Percentiles rank a stretch among this genome's conserved stretches.
Evolutionary conservation across 2,329 filamentous ascomycete genomes (phyloP).

Genomic region (Beauveria sp.): DNA sequence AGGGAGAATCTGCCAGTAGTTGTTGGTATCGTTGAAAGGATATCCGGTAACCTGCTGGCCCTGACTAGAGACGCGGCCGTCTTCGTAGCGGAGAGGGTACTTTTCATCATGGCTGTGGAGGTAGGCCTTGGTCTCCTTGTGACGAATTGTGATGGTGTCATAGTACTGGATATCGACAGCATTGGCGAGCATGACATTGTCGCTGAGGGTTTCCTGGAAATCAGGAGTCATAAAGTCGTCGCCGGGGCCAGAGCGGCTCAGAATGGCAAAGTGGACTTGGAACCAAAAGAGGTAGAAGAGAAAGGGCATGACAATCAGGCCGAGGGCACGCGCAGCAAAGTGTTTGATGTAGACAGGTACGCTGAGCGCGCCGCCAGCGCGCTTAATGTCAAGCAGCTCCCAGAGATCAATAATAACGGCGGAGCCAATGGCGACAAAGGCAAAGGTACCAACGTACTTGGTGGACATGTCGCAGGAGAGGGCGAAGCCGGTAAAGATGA

Average conservation of each 20-base stretch:
- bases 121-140: slow-evolving; percentile 97
- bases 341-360: slow-evolving; percentile 80
- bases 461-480: slow-evolving; percentile 97
- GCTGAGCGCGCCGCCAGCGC: slow-evolving; percentile 70
- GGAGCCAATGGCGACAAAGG: slow-evolving; percentile 92
- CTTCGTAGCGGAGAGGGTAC: slow-evolving; percentile 93
- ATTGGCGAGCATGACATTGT: slow-evolving; percentile 87
- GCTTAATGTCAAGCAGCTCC: slow-evolving; percentile 86
- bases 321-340: slow-evolving; percentile 78
- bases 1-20: slow-evolving; percentile 92
- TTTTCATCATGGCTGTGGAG: slow-evolving; percentile 85
- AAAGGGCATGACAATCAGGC: slow-evolving; percentile 88
- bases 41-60: slow-evolving; percentile 98
- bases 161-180: slow-evolving; percentile 84
- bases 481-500: slow-evolving; percentile 86
- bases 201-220: slow-evolving; percentile 93
- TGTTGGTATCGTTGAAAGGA: slow-evolving; percentile 97
- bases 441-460: slow-evolving; percentile 95
- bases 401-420: slow-evolving; percentile 92
- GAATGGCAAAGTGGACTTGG: slow-evolving; percentile 94
- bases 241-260: slow-evolving; percentile 81
- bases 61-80: slow-evolving; percentile 94
- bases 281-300: slow-evolving; percentile 99
- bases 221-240: slow-evolving; percentile 99
- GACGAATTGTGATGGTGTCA: slow-evolving; percentile 76